A percentile compares a stretch with the other conserved stretches of the same genome.
Conservation (phyloP, 2,329 filamentous ascomycete species). For the Capronia coronata region DNA sequence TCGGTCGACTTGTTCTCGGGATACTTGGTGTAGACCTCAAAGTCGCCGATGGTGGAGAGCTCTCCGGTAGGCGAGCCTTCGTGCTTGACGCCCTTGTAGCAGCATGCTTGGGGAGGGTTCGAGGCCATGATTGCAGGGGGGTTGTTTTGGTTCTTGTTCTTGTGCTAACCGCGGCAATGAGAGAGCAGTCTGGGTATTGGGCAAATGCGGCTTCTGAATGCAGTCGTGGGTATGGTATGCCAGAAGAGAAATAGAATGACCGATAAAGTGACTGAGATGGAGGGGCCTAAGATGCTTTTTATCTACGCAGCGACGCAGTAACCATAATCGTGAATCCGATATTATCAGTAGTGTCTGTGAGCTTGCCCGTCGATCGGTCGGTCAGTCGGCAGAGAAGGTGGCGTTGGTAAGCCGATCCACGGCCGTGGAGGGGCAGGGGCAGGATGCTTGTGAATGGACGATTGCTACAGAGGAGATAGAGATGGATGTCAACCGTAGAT, state of each 20-base stretch:
- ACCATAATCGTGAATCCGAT: too few relatives aligned
- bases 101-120: constrained; percentile 40
- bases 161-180: neutral
- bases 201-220: too few relatives aligned
- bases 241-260: neutral
- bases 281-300: neutral
- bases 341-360: too few relatives aligned
- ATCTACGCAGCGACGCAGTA: too few relatives aligned
- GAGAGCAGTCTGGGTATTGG: neutral
- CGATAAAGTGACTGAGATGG: neutral
- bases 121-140: constrained; percentile 42
- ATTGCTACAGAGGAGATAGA: too few relatives aligned
- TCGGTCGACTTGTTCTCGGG: constrained; percentile 48
- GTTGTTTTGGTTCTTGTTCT: too few relatives aligned
- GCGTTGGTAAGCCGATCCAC: too few relatives aligned
- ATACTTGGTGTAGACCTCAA: constrained; percentile 51
- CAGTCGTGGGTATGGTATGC: neutral
- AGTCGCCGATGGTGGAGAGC: constrained; percentile 42
- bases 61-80: constrained; percentile 46
- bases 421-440: too few relatives aligned
- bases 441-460: too few relatives aligned
- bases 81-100: constrained; percentile 41
- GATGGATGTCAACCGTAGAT: too few relatives aligned
- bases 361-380: too few relatives aligned
- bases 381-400: too few relatives aligned